Evolutionary conservation across 2,329 filamentous ascomycete species (phyloP), one percentile per base, ranked within the genome.

Genomic region (Arthrocladium fulminans): DNA sequence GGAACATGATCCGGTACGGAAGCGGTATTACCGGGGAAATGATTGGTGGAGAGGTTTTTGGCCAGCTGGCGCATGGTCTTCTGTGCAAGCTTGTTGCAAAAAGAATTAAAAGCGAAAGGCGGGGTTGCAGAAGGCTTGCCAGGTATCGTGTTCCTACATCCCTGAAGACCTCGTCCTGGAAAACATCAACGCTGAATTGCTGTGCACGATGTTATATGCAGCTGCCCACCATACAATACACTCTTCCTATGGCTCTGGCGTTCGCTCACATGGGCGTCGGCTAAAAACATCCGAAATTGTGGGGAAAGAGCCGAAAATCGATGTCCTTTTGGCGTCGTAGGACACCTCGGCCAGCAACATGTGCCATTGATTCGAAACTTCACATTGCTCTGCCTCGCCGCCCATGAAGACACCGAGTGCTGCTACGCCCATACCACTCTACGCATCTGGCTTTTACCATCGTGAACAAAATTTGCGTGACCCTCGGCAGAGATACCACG

Each of bases 401-500:
- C n/a, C 27, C 27, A 29, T 29, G 27, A 29, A 13, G 13, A 7
- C 13, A 5, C 13, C 32, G 32, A 35, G 32, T n/a, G 10, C 6
- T 35, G 5, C 6, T 35, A 15, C n/a, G 32, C 17, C 17, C 17
- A n/a, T 9, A n/a, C 32, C 7, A 13, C 27, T 29, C 7, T 29
- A 7, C 7, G 27, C 13, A 29, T 29, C 27, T 7, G 17, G 17
- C 17, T n/a, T 15, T 35, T 7, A 15, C 32, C 17, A 15, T 35
- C 32, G 32, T 8, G 32, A 7, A 35, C 10, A 35, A 29, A 35
- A 35, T 40, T 24, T 24, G 37, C 23, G 37, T 19, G 23, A 40
- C 37, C 15, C 37, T 40, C 22, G 37, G 37, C 37, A 40, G 37
- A 40, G 37, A 24, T 40, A 20, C 37, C 9, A 40, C 17, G 37